These are phyloP conservation scores for Aspergillus leporis DNA, from an alignment of 495 filamentous ascomycete species.

Conservation along the genomic window DNA sequence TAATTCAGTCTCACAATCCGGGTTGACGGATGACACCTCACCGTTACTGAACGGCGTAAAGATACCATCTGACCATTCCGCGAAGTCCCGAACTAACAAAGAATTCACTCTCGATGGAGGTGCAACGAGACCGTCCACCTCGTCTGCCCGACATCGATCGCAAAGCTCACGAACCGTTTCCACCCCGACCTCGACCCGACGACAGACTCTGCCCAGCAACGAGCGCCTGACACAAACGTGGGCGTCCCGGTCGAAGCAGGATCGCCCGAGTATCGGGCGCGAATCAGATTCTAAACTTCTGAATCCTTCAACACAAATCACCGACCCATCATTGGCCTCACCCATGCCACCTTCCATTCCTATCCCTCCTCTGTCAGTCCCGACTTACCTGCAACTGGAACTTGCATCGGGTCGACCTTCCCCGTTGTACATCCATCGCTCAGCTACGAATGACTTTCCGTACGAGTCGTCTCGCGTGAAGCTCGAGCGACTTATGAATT, in stretches of 20 bases:
- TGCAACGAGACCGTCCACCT: slow-evolving; percentile 17
- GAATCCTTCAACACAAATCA: slow-evolving; percentile 28
- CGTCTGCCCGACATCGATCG: slow-evolving; percentile 33
- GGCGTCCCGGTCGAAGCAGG: slow-evolving; percentile 38
- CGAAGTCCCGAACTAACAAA: slow-evolving; percentile 27
- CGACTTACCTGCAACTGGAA: slow-evolving; percentile 86
- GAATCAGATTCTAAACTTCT: slow-evolving; percentile 44
- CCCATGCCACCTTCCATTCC: slow-evolving; percentile 72
- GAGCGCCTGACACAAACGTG: slow-evolving; percentile 43
- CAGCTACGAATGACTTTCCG: slow-evolving; percentile 69
- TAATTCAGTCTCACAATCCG: slow-evolving; percentile 10
- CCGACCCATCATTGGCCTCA: slow-evolving; percentile 53
- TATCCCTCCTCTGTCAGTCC: slow-evolving; percentile 80
- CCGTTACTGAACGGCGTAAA: slow-evolving; percentile 22
- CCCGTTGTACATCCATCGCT: slow-evolving; percentile 83
- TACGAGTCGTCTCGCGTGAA: slow-evolving; percentile 98
- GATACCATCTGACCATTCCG: slow-evolving; percentile 12
- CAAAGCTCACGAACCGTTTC: slow-evolving; percentile 38
- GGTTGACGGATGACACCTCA: slow-evolving; percentile 17
- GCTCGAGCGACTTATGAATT: slow-evolving; percentile 89
- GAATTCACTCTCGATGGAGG: slow-evolving; percentile 30
- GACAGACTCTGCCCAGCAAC: slow-evolving; percentile 19
- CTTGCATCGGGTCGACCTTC: slow-evolving; percentile 79
- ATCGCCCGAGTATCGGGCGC: slow-evolving; percentile 30
- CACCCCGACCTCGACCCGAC: slow-evolving; percentile 28